A percentile compares a stretch with the other conserved stretches of the same genome.
Conservation (phyloP, 768 basidiomycete genomes). For the Obba rivulosa region DNA sequence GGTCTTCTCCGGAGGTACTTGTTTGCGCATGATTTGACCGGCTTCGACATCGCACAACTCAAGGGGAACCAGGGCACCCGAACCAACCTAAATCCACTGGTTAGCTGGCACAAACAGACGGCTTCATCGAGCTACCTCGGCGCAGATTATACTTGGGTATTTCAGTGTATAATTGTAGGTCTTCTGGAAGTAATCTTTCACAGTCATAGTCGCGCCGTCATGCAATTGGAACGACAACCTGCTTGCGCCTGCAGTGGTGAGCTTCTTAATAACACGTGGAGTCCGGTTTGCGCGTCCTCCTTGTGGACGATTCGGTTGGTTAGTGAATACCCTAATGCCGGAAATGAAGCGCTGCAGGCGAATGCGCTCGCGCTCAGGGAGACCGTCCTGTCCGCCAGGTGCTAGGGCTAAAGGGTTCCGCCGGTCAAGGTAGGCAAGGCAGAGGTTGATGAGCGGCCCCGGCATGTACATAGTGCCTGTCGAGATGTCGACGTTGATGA, state of each 20-base stretch:
- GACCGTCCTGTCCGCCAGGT: conserved; percentile 26
- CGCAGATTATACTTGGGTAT: conserved; percentile 61
- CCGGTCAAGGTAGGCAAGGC: conserved; percentile 47
- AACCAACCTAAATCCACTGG: conserved; percentile 41
- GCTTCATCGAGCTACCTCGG: conserved; percentile 44
- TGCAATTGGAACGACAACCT: conserved; percentile 50
- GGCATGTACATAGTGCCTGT: conserved; percentile 72
- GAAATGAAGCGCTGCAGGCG: conserved; percentile 51
- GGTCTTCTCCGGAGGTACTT: conserved; percentile 63
- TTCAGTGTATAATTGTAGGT: conserved; percentile 48
- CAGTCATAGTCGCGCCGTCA: conserved; percentile 50
- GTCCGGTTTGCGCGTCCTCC: conserved; percentile 20
- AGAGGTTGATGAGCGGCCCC: conserved; percentile 53
- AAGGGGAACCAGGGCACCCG: conserved; percentile 58
- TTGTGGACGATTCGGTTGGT: conserved; percentile 8
- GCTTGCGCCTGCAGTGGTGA: conserved; percentile 49
- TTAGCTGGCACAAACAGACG: not conserved
- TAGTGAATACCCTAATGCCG: conserved; percentile 45
- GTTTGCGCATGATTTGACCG: conserved; percentile 70
- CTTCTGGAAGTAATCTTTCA: conserved; percentile 56
- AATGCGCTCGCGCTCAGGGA: conserved; percentile 49
- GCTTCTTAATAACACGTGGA: conserved; percentile 57
- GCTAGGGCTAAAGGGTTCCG: conserved; percentile 30
- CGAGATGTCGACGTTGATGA: conserved; percentile 75
- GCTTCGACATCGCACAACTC: conserved; percentile 58